These are phyloP conservation scores for Corchorus capsularis DNA, from an alignment of 345 rosid genomes.

Conservation along the genomic window DNA sequence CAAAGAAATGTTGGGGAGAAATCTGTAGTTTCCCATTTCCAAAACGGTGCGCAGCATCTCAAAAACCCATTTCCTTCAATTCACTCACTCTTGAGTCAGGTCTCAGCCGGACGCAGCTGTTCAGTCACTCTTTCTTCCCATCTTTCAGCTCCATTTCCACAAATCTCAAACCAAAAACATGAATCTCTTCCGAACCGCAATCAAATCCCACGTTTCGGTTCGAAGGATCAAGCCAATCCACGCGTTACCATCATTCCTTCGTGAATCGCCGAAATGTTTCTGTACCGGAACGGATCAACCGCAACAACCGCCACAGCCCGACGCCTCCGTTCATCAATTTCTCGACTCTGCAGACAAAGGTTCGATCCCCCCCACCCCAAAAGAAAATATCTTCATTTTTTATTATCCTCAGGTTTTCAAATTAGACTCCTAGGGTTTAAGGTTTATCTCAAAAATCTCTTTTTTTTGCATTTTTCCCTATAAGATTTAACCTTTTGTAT, in stretches of 20 bases:
- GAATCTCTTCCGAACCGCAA: constrained; percentile 42
- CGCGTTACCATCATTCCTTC: constrained; percentile 30
- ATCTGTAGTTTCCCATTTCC: not conserved
- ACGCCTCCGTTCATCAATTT: constrained; percentile 35
- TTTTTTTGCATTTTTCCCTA: not conserved
- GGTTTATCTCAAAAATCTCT: not conserved
- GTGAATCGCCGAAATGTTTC: constrained; percentile 41
- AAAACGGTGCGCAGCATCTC: not conserved
- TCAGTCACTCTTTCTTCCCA: not conserved
- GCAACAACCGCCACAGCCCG: constrained; percentile 36
- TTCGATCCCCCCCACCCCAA: not conserved
- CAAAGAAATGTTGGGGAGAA: not conserved
- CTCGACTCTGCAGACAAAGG: constrained; percentile 29
- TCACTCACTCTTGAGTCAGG: no score
- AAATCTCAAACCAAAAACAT: constrained; percentile 20
- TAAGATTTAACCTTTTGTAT: no score
- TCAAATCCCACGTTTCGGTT: constrained; percentile 33
- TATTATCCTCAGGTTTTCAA: not conserved
- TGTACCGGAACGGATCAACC: constrained; percentile 55
- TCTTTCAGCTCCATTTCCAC: not conserved
- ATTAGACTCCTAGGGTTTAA: constrained; percentile 22
- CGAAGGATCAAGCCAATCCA: constrained; percentile 18
- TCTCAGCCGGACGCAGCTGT: no score
- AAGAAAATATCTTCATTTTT: constrained; percentile 3
- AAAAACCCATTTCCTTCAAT: not conserved